These are phyloP conservation scores for Xylaria curta DNA, from an alignment of 495 filamentous ascomycete species.

Conservation along the genomic window DNA sequence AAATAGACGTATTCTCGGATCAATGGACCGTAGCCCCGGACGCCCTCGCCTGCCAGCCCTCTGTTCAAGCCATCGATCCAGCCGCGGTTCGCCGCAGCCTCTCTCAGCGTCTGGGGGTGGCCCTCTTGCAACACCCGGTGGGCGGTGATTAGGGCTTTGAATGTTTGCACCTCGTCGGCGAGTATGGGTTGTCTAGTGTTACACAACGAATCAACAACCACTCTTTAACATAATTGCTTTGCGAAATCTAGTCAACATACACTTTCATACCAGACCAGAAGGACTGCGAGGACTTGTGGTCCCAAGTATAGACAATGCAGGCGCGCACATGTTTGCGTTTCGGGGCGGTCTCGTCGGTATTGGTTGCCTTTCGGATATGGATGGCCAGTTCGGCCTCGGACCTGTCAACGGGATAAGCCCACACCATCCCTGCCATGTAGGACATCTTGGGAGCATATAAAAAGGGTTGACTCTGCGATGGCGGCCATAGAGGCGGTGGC, in stretches of 20 bases:
- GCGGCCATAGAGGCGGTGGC: constrained; percentile 18
- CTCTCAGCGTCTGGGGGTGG: constrained; percentile 82
- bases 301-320: constrained; percentile 99
- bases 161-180: constrained; percentile 93
- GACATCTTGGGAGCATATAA: constrained; percentile 18
- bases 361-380: constrained; percentile 97
- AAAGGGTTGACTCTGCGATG: background rate
- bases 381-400: constrained; percentile 92
- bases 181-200: constrained; percentile 82
- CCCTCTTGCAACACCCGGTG: constrained; percentile 98
- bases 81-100: constrained; percentile 84
- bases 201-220: constrained; percentile 29
- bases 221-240: background rate
- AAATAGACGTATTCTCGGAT: constrained; percentile 96
- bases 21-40: constrained; percentile 89
- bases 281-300: constrained; percentile 93
- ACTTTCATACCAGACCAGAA: constrained; percentile 99
- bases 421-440: constrained; percentile 22
- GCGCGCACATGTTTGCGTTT: constrained; percentile 99
- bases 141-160: constrained; percentile 89
- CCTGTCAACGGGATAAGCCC: constrained; percentile 51
- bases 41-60: constrained; percentile 82
- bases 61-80: constrained; percentile 94
- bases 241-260: constrained; percentile 54
- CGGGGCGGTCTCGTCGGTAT: constrained; percentile 91